Percentiles rank a stretch among this genome's conserved stretches.
phyloP scores from a whole-genome alignment of 2,329 filamentous ascomycete genomes.

The Alternaria tenuissima region DNA sequence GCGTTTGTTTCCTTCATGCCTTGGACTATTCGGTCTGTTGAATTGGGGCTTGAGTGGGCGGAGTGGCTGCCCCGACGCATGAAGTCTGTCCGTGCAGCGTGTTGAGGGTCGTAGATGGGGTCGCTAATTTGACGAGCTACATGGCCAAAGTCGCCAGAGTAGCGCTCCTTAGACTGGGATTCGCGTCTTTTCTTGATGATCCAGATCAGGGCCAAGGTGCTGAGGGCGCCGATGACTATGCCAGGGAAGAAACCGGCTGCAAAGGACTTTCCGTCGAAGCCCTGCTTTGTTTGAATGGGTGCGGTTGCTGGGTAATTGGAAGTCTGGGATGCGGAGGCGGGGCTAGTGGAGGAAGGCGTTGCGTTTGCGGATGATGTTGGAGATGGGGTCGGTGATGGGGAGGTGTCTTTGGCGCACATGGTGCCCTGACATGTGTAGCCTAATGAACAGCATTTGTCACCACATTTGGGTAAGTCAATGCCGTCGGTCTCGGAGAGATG shows the following conservation, averaged over 20 bases:
- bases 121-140: slow-evolving; percentile 50
- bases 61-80: slow-evolving; percentile 44
- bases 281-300: slow-evolving; percentile 24
- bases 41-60: slow-evolving; percentile 35
- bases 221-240: slow-evolving; percentile 46
- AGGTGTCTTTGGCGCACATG: slow-evolving; percentile 60
- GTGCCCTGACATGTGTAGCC: slow-evolving; percentile 70
- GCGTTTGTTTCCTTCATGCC: slow-evolving; percentile 28
- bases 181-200: slow-evolving; percentile 47
- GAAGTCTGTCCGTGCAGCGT: slow-evolving; percentile 49
- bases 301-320: slow-evolving; percentile 27
- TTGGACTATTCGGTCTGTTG: slow-evolving; percentile 35
- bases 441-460: slow-evolving; percentile 72
- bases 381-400: slow-evolving; percentile 32
- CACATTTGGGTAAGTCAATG: slow-evolving; percentile 65
- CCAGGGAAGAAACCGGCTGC: slow-evolving; percentile 51
- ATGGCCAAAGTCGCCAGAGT: slow-evolving; percentile 50
- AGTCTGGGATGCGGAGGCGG: slow-evolving; percentile 45
- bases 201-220: slow-evolving; percentile 44
- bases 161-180: slow-evolving; percentile 38
- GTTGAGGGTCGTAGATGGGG: slow-evolving; percentile 50
- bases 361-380: slow-evolving; percentile 30
- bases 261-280: slow-evolving; percentile 49
- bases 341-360: slow-evolving; percentile 38
- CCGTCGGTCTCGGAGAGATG: slow-evolving; percentile 70